Percentiles rank a stretch among this genome's conserved stretches.
Evolutionary conservation across 2,329 filamentous ascomycete genomes (phyloP).

Genomic region (Metarhizium brunneum): DNA sequence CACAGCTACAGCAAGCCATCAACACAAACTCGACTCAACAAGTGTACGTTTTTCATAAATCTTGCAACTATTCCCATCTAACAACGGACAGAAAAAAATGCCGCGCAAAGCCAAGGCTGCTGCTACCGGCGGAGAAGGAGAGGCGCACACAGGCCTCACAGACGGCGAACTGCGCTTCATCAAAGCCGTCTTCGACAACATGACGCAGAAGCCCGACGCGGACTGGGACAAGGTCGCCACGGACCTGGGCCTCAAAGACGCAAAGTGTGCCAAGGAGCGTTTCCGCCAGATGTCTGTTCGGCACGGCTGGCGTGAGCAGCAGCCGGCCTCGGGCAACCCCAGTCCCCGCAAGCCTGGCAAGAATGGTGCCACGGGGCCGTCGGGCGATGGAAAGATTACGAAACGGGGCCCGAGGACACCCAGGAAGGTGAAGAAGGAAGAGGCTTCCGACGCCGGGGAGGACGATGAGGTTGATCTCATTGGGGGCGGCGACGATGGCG

Average conservation of each 20-base stretch:
- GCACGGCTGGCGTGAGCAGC: conserved; percentile 27
- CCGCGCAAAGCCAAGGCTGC: conserved; percentile 4
- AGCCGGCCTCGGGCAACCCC: background rate
- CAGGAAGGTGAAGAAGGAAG: conserved; percentile 18
- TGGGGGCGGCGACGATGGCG: conserved; percentile 6
- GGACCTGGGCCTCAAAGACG: conserved; percentile 27
- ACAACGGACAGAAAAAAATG: background rate
- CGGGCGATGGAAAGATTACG: conserved; percentile 17
- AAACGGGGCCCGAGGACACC: conserved; percentile 21
- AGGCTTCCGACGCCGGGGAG: background rate
- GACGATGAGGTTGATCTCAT: conserved; percentile 8
- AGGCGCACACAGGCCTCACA: conserved; percentile 18
- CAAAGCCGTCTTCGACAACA: conserved; percentile 32
- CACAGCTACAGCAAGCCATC: background rate
- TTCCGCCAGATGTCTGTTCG: conserved; percentile 31
- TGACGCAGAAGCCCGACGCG: conserved; percentile 29
- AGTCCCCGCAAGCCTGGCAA: conserved; percentile 21
- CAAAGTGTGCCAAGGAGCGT: conserved; percentile 31
- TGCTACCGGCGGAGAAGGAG: conserved; percentile 9
- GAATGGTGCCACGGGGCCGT: conserved; percentile 7
- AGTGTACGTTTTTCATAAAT: background rate
- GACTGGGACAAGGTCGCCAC: conserved; percentile 30
- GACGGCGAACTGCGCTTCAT: conserved; percentile 28
- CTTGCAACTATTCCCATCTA: background rate
- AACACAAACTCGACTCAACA: background rate